phyloP scores from a whole-genome alignment of 139 green algal species.

The Dunaliella sp. region DNA sequence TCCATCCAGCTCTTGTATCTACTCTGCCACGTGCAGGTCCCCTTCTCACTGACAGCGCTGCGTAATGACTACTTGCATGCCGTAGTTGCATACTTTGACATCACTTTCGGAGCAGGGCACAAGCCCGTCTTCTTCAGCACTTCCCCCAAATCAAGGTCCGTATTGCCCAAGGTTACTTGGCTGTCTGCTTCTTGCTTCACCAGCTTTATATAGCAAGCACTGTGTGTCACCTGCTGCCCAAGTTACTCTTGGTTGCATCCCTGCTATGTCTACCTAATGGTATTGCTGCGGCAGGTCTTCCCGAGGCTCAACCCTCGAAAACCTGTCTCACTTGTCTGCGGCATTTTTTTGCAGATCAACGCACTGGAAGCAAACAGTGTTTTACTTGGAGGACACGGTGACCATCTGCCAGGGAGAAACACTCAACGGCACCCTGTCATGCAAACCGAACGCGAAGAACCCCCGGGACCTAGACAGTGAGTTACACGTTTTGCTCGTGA shows the following conservation, averaged over 20 bases:
- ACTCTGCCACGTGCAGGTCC: constrained; percentile 19
- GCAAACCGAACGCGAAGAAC: constrained; percentile 79
- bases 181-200: too few species aligned
- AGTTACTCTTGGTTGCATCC: too few species aligned
- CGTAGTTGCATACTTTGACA: constrained; percentile 87
- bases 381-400: constrained; percentile 88
- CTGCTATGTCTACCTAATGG: too few species aligned
- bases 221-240: too few species aligned
- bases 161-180: constrained; percentile 45
- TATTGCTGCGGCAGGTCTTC: too few species aligned
- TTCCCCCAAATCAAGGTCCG: constrained; percentile 40
- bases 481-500: too few species aligned
- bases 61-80: constrained; percentile 92
- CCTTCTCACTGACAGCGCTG: constrained; percentile 59
- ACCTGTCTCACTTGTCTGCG: neutral
- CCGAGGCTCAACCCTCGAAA: too few species aligned
- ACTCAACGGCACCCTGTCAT: constrained; percentile 49
- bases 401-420: constrained; percentile 36
- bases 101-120: constrained; percentile 79
- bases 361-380: constrained; percentile 93
- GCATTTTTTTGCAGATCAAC: constrained; percentile 34
- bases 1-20: too few species aligned
- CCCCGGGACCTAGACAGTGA: constrained; percentile 85
- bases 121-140: constrained; percentile 72
- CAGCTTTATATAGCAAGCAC: too few species aligned